Evolutionary conservation across 2,329 filamentous ascomycete genomes (phyloP).

Genomic region (Dactylellina haptotyla): DNA sequence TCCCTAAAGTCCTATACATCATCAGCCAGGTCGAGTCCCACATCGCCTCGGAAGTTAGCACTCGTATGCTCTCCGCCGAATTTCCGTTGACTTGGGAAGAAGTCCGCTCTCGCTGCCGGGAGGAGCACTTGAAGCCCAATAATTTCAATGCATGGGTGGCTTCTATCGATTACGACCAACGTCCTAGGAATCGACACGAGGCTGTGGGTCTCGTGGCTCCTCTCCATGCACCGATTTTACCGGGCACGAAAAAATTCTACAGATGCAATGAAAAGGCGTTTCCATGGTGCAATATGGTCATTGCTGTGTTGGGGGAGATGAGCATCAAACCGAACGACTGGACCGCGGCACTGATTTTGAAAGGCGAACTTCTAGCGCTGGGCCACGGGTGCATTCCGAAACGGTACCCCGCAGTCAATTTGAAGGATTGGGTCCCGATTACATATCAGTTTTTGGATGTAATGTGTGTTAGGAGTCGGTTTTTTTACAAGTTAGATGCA

Average conservation of each 20-base stretch:
- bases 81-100: conserved; percentile 1
- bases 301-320: conserved; percentile 4
- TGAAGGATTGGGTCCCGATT: not conserved
- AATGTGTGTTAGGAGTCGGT: not conserved
- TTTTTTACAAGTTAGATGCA: not conserved
- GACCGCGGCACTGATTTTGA: not conserved
- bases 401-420: too few relatives aligned
- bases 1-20: conserved; percentile 3
- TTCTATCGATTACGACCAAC: too few relatives aligned
- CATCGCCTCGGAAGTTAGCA: conserved; percentile 22
- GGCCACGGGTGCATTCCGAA: too few relatives aligned
- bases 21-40: conserved; percentile 12
- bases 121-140: not conserved
- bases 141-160: not conserved
- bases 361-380: not conserved
- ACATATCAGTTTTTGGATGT: not conserved
- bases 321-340: not conserved
- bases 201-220: too few relatives aligned
- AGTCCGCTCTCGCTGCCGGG: not conserved
- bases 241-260: too few relatives aligned
- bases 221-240: too few relatives aligned
- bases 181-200: too few relatives aligned
- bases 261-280: not conserved
- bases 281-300: not conserved
- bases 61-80: not conserved